Percentiles rank a stretch among this genome's conserved stretches.
phyloP scores from a whole-genome alignment of 2,329 filamentous ascomycete genomes.

The Pestalotiopsis sp. region DNA sequence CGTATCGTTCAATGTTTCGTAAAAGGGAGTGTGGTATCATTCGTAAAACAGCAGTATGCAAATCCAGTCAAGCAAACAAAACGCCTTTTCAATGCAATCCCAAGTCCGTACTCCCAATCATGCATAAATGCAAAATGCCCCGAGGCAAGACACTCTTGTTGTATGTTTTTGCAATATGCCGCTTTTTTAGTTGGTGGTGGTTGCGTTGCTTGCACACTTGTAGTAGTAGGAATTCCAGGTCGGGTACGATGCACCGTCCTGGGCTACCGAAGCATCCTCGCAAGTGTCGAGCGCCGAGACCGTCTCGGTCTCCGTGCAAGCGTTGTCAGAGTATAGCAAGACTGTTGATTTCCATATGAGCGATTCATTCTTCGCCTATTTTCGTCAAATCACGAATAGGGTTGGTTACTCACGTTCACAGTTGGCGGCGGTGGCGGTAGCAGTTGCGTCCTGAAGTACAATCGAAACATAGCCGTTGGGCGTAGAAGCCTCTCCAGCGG shows the following conservation, averaged over 20 bases:
- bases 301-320: not conserved
- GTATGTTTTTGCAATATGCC: not conserved
- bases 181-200: not conserved
- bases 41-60: not conserved
- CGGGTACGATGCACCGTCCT: not conserved
- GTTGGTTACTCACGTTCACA: conserved; percentile 10
- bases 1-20: not conserved
- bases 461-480: conserved; percentile 10
- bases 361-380: not conserved
- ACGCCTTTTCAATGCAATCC: not conserved
- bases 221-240: conserved; percentile 14
- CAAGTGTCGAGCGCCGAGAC: not conserved
- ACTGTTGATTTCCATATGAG: not conserved
- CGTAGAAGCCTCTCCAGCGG: not conserved
- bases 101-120: not conserved
- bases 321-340: conserved; percentile 7
- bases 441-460: not conserved
- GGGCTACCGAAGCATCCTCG: conserved; percentile 5
- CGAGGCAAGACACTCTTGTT: too few species aligned
- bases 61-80: not conserved
- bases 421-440: not conserved
- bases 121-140: not conserved
- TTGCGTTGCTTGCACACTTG: not conserved
- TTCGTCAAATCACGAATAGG: too few species aligned
- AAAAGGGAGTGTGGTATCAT: not conserved